Percentiles rank a stretch among this genome's conserved stretches.
Evolutionary conservation across 1,284 basidiomycete genomes (phyloP).

Genomic region (Apiotrichum montevideense): DNA sequence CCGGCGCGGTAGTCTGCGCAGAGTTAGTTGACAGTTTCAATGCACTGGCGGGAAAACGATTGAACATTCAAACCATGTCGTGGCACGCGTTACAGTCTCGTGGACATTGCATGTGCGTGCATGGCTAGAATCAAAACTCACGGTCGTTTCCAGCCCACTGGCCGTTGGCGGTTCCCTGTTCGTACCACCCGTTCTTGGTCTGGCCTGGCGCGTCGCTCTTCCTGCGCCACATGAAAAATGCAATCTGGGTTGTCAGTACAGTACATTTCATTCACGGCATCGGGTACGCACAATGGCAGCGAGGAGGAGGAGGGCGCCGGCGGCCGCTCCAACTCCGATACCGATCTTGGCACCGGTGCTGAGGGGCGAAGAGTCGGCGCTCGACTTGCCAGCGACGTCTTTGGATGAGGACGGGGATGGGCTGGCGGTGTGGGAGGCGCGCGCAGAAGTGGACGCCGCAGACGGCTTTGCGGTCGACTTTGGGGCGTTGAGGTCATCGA

Average conservation of each 20-base stretch:
- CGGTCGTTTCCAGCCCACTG: conserved; percentile 3
- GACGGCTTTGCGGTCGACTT: not conserved
- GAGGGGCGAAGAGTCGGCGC: conserved; percentile 10
- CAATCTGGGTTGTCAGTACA: too few species aligned
- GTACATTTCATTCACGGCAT: too few species aligned
- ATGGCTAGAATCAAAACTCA: not conserved
- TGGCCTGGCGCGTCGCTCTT: not conserved
- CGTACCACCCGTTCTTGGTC: conserved; percentile 14
- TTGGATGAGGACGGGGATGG: conserved; percentile 1
- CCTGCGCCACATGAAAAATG: conserved; percentile 11
- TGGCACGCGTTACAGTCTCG: too few species aligned
- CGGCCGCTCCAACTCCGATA: conserved; percentile 34
- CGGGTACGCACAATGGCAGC: conserved; percentile 19
- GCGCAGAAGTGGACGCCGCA: not conserved
- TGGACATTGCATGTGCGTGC: too few species aligned
- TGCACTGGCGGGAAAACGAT: too few species aligned
- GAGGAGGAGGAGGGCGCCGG: conserved; percentile 28
- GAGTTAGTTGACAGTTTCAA: not conserved
- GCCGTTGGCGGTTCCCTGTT: conserved; percentile 4
- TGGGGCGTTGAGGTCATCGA: not conserved
- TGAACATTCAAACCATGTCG: too few species aligned
- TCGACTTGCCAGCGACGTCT: conserved; percentile 18
- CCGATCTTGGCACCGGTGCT: conserved; percentile 35
- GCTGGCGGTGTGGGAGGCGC: not conserved
- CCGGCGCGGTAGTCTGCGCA: not conserved